Evolutionary conservation across 768 basidiomycete species (phyloP).

Genomic region (Baorangia bicolor): DNA sequence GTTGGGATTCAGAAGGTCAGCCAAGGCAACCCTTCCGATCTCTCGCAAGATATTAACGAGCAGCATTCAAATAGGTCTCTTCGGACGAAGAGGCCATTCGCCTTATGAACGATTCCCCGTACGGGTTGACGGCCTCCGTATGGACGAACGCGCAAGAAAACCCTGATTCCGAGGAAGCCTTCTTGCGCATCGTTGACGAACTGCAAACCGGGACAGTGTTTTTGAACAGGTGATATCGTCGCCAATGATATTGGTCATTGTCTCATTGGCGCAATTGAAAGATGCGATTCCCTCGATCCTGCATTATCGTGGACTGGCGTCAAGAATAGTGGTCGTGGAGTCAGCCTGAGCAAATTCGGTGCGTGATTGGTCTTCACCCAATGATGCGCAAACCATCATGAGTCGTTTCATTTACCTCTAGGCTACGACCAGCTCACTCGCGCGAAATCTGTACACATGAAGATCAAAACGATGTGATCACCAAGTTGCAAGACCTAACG

Average conservation of each 20-base stretch:
- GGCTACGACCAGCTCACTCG: slow-evolving; percentile 86
- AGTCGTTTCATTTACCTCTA: slow-evolving; percentile 26
- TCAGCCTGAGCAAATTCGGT: slow-evolving; percentile 91
- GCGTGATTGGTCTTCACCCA: slow-evolving; percentile 22
- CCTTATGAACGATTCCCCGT: slow-evolving; percentile 96
- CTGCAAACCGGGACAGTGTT: slow-evolving; percentile 92
- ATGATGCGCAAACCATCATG: not conserved
- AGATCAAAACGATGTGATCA: slow-evolving; percentile 52
- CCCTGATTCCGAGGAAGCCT: slow-evolving; percentile 62
- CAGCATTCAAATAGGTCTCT: slow-evolving; percentile 48
- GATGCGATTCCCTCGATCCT: slow-evolving; percentile 90
- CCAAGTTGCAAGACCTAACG: too few relatives aligned
- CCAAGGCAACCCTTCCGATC: not conserved
- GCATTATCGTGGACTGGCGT: slow-evolving; percentile 94
- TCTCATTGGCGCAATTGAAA: slow-evolving; percentile 24
- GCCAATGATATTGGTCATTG: not conserved
- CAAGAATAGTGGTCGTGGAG: slow-evolving; percentile 89
- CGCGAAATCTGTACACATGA: slow-evolving; percentile 82
- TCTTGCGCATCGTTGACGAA: slow-evolving; percentile 60
- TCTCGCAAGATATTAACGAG: not conserved
- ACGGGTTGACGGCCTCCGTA: slow-evolving; percentile 90
- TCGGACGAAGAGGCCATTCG: slow-evolving; percentile 85
- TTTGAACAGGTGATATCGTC: slow-evolving; percentile 65
- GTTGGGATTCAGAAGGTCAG: slow-evolving; percentile 89
- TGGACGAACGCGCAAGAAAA: slow-evolving; percentile 79